These are phyloP conservation scores for Mortierella sp. DNA, from an alignment of 371 early-diverging fungal genomes.

Conservation along the genomic window DNA sequence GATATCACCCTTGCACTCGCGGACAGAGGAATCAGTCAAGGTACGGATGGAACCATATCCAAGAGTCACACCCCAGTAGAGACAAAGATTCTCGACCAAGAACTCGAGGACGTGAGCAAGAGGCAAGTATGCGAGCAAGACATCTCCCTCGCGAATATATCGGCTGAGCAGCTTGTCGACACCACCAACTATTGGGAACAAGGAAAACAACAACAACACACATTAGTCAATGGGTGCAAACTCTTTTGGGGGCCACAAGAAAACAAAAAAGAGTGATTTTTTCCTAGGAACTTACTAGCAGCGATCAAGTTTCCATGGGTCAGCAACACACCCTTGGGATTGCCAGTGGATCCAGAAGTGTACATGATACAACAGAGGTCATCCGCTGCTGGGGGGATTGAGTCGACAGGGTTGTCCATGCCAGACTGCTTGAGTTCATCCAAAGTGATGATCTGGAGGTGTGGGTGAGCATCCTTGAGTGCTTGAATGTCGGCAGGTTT, in stretches of 20 bases:
- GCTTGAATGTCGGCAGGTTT: slow-evolving; percentile 56
- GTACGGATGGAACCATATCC: slow-evolving; percentile 92
- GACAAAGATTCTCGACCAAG: slow-evolving; percentile 78
- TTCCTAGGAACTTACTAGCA: slow-evolving; percentile 38
- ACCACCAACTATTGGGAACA: slow-evolving; percentile 58
- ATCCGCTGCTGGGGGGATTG: slow-evolving; percentile 70
- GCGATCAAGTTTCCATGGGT: slow-evolving; percentile 86
- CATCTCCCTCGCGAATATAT: slow-evolving; percentile 60
- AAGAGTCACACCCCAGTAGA: slow-evolving; percentile 81
- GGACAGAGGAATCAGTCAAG: slow-evolving; percentile 89
- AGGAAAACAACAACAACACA: neutral
- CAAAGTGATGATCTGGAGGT: slow-evolving; percentile 57
- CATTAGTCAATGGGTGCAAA: neutral
- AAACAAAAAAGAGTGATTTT: neutral
- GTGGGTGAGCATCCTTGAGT: slow-evolving; percentile 41
- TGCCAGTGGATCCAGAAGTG: slow-evolving; percentile 94
- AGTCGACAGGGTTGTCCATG: slow-evolving; percentile 64
- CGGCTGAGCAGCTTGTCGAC: slow-evolving; percentile 57
- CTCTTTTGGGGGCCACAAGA: neutral
- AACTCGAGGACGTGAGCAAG: slow-evolving; percentile 94
- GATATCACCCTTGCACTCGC: slow-evolving; percentile 94
- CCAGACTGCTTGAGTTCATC: slow-evolving; percentile 74
- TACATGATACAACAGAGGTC: slow-evolving; percentile 94
- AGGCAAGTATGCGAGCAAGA: slow-evolving; percentile 91
- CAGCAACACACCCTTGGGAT: slow-evolving; percentile 89